Evolutionary conservation across 2,329 filamentous ascomycete species (phyloP).

Genomic region (Stagonosporopsis cucurbitacearum): DNA sequence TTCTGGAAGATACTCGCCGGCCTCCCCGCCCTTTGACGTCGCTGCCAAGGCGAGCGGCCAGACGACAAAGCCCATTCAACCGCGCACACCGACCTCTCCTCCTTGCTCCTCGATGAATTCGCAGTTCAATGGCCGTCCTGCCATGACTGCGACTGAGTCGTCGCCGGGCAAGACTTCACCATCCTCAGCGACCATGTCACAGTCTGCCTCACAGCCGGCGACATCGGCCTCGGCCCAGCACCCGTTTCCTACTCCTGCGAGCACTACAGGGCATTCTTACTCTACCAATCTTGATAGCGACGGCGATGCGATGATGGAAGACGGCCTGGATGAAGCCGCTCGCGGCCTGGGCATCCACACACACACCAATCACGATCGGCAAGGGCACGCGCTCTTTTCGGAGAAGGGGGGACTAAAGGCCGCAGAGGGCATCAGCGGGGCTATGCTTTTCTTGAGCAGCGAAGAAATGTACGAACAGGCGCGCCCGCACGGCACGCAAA

Average conservation of each 20-base stretch:
- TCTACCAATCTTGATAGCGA: constrained; percentile 49
- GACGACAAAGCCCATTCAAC: constrained; percentile 53
- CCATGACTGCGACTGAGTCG: constrained; percentile 35
- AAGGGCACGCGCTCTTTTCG: constrained; percentile 39
- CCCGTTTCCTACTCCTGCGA: constrained; percentile 49
- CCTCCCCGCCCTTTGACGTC: constrained; percentile 52
- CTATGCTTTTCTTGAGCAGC: constrained; percentile 45
- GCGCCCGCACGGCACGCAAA: constrained; percentile 63
- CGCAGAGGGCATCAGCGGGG: constrained; percentile 39
- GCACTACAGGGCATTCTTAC: constrained; percentile 43
- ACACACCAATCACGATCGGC: constrained; percentile 57
- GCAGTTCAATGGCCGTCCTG: constrained; percentile 47
- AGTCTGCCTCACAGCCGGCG: constrained; percentile 43
- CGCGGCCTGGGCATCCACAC: constrained; percentile 46
- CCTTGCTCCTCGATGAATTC: constrained; percentile 57
- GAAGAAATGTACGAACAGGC: constrained; percentile 51
- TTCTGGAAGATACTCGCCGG: constrained; percentile 54
- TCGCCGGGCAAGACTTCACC: constrained; percentile 50
- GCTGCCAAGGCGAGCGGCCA: constrained; percentile 45
- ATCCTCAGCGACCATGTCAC: constrained; percentile 50
- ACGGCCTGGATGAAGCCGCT: constrained; percentile 39
- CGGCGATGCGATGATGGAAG: constrained; percentile 52
- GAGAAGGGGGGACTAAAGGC: constrained; percentile 36
- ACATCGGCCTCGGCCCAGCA: constrained; percentile 39
- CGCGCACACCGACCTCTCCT: constrained; percentile 57